Evolutionary conservation across 768 basidiomycete species (phyloP).

Genomic region (Pilatotrama ljubarskyi): DNA sequence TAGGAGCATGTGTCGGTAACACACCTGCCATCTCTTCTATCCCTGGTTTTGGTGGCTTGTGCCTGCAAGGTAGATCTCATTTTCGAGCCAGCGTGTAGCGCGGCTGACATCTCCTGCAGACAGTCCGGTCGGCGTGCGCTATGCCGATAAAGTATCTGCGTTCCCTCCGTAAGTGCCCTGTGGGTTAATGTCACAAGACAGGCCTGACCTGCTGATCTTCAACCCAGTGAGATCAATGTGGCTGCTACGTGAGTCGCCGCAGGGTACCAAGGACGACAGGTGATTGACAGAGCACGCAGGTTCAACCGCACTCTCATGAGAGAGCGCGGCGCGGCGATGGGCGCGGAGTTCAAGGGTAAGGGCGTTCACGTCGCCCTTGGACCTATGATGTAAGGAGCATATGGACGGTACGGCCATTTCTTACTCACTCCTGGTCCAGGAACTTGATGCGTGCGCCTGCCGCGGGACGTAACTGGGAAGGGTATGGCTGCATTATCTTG

Average conservation of each 20-base stretch:
- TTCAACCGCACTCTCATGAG: conserved; percentile 82
- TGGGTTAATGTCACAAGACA: not conserved
- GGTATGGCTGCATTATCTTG: conserved; percentile 79
- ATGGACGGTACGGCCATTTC: not conserved
- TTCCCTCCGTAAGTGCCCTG: conserved; percentile 39
- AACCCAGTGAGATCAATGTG: conserved; percentile 43
- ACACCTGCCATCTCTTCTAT: conserved; percentile 26
- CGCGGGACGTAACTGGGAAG: conserved; percentile 92
- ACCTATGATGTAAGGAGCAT: conserved; percentile 77
- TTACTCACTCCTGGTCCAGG: not conserved
- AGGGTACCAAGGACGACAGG: not conserved
- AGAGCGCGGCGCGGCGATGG: conserved; percentile 74
- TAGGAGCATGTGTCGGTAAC: conserved; percentile 30
- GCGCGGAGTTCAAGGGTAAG: conserved; percentile 77
- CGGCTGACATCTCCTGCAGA: conserved; percentile 19
- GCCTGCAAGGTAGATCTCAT: conserved; percentile 22
- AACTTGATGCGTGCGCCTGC: conserved; percentile 35
- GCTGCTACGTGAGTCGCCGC: conserved; percentile 66
- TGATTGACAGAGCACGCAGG: conserved; percentile 33
- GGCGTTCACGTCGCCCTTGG: conserved; percentile 79
- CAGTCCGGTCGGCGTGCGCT: conserved; percentile 43
- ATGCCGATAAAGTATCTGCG: conserved; percentile 41
- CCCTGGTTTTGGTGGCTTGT: conserved; percentile 26
- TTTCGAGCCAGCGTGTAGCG: too few species aligned
- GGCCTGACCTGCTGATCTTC: not conserved